A percentile compares a stretch with the other conserved stretches of the same genome.
phyloP scores from a whole-genome alignment of 257 asterid genomes.

The Scutellaria baicalensis region DNA sequence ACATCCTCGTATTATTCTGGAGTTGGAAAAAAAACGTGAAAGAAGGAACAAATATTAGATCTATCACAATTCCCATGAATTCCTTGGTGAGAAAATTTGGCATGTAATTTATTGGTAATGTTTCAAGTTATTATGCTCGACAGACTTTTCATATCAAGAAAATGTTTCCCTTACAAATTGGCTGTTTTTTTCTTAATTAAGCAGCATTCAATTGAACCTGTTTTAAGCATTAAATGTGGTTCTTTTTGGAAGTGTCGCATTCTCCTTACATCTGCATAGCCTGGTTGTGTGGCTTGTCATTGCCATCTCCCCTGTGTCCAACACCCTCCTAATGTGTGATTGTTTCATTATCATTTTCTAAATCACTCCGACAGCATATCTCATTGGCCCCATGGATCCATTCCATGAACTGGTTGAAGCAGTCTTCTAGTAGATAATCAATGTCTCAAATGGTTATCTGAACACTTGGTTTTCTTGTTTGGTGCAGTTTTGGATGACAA shows the following conservation, averaged over 20 bases:
- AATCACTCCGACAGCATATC: neutral
- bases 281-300: neutral
- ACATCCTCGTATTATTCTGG: too few relatives aligned
- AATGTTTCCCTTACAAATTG: neutral
- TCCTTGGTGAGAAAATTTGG: too few relatives aligned
- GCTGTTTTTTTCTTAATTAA: neutral
- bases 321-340: neutral
- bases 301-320: neutral
- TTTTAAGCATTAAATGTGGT: neutral
- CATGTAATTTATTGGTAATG: too few relatives aligned
- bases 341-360: neutral
- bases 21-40: too few relatives aligned
- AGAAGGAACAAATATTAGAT: too few relatives aligned
- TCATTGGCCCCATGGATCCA: neutral
- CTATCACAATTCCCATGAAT: too few relatives aligned
- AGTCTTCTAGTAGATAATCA: neutral
- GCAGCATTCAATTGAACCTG: neutral
- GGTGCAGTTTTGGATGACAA: slow-evolving; percentile 58
- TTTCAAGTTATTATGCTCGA: too few relatives aligned
- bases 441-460: neutral
- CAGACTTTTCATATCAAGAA: neutral
- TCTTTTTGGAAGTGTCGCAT: neutral
- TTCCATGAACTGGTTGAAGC: slow-evolving; percentile 1
- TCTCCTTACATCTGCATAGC: neutral
- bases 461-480: slow-evolving; percentile 19